These are phyloP conservation scores for Jimgerdemannia lactiflua DNA, from an alignment of 192 early-diverging fungal genomes.

Conservation along the genomic window DNA sequence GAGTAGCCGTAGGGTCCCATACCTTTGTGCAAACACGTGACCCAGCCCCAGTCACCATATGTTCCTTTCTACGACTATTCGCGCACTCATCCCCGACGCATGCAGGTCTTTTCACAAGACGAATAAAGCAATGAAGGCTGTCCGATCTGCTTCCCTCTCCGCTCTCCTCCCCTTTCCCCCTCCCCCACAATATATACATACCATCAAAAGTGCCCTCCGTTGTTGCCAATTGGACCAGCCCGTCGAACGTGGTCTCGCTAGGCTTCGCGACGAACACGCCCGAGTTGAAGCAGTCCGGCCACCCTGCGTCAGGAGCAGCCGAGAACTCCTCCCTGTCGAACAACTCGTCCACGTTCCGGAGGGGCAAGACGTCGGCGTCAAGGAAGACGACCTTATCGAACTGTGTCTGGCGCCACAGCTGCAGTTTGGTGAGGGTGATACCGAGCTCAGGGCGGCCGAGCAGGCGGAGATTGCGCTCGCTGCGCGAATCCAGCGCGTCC, in stretches of 20 bases:
- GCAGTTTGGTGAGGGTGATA: constrained; percentile 88
- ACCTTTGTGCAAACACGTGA: not conserved
- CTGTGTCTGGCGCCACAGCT: constrained; percentile 74
- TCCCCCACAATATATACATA: constrained; percentile 24
- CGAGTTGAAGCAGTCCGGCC: constrained; percentile 98
- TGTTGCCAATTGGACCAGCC: constrained; percentile 44
- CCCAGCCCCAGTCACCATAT: not conserved
- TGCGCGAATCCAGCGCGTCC: constrained; percentile 56
- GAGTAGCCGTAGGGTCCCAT: not conserved
- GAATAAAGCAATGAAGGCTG: not conserved
- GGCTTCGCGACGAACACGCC: constrained; percentile 85
- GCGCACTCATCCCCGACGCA: not conserved
- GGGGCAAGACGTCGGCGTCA: constrained; percentile 91
- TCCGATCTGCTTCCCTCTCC: not conserved
- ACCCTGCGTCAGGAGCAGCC: constrained; percentile 90
- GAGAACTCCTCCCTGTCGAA: constrained; percentile 74
- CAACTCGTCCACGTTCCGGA: constrained; percentile 76
- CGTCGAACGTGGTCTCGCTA: constrained; percentile 43
- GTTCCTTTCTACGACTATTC: not conserved
- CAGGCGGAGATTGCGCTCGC: constrained; percentile 56
- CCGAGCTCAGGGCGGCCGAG: constrained; percentile 92
- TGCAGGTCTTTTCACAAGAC: not conserved
- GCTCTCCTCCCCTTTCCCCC: not conserved
- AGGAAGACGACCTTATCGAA: constrained; percentile 75
- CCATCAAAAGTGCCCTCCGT: constrained; percentile 82